Conservation (phyloP, 257 asterid genomes). For the Lycium barbarum region DNA sequence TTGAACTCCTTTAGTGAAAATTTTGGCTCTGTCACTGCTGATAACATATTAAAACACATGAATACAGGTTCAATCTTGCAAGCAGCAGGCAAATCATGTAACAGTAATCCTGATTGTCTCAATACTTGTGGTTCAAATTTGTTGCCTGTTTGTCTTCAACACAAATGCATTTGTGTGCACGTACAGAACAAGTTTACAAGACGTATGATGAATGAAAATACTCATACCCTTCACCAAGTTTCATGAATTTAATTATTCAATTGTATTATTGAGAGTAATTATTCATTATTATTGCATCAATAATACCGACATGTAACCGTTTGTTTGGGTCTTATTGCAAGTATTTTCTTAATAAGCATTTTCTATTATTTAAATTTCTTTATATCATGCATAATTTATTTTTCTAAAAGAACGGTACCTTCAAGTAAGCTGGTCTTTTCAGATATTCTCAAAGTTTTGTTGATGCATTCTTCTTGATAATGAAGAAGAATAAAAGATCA, state of each 20-base stretch:
- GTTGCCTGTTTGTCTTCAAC: not conserved
- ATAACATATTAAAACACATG: no score
- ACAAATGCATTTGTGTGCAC: not conserved
- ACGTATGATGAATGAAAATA: not conserved
- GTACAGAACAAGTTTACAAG: not conserved
- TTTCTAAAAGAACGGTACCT: no score
- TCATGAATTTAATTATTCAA: slow-evolving; percentile 1
- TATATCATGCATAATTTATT: no score
- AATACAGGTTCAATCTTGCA: not conserved
- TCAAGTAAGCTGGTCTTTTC: no score
- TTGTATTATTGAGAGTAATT: not conserved
- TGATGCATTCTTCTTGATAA: no score
- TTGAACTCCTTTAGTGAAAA: no score
- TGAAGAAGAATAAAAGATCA: no score
- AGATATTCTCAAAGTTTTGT: no score
- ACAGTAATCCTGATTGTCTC: not conserved
- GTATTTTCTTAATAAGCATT: not conserved
- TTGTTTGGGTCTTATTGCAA: not conserved
- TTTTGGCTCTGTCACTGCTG: no score
- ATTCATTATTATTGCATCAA: not conserved
- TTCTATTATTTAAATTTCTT: no score
- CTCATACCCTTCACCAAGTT: not conserved
- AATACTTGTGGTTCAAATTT: not conserved
- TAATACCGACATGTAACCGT: not conserved
- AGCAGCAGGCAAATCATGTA: not conserved